These are phyloP conservation scores for Solanum lignicaule DNA, from an alignment of 257 asterid species.

Conservation along the genomic window DNA sequence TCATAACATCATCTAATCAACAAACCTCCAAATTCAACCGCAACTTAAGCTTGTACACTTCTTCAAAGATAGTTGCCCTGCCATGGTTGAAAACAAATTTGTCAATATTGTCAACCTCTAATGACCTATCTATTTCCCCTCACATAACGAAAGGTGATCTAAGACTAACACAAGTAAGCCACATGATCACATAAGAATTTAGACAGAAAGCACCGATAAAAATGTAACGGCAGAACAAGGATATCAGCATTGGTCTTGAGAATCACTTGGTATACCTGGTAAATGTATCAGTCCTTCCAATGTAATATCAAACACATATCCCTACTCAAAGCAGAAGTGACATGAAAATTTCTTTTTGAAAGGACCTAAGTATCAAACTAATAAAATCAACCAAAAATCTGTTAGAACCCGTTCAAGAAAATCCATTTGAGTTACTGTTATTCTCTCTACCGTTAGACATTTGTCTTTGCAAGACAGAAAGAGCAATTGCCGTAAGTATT, in stretches of 20 bases:
- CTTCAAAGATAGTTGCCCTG: constrained; percentile 69
- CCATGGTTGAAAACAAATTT: constrained; percentile 1
- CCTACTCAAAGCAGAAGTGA: not conserved
- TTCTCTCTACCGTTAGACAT: not conserved
- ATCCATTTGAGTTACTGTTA: not conserved
- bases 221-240: not conserved
- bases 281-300: not conserved
- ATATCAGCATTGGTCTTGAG: not conserved
- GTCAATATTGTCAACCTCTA: not conserved
- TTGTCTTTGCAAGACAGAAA: not conserved
- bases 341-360: not conserved
- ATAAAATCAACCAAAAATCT: not conserved
- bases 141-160: not conserved
- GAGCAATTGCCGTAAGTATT: not conserved
- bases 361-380: not conserved
- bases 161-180: not conserved
- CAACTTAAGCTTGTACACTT: constrained; percentile 60
- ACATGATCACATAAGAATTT: not conserved
- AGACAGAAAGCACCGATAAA: not conserved
- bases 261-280: not conserved
- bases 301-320: not conserved
- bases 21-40: constrained; percentile 52
- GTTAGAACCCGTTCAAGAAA: not conserved
- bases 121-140: not conserved
- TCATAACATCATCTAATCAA: not conserved